A percentile compares a stretch with the other conserved stretches of the same genome.
Conservation (phyloP, 352 stramenopile genomes). For the Peronospora farinosa region DNA sequence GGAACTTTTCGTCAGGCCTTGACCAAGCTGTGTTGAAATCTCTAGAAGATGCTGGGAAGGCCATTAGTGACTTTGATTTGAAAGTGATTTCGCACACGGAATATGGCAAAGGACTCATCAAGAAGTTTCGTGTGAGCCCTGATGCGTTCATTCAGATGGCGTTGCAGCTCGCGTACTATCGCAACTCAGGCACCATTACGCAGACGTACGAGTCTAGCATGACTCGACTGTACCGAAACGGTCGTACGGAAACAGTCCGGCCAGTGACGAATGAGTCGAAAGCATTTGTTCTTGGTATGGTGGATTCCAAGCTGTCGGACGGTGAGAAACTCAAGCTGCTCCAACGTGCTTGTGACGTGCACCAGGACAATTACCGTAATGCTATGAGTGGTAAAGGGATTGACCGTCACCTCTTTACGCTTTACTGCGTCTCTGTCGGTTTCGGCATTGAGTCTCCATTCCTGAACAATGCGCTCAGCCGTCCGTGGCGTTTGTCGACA, state of each 20-base stretch:
- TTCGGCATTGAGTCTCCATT: conserved; percentile 86
- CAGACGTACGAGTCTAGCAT: conserved; percentile 97
- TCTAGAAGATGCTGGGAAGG: conserved; percentile 42
- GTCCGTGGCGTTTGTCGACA: conserved; percentile 84
- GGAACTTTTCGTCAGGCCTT: conserved; percentile 55
- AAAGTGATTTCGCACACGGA: conserved; percentile 83
- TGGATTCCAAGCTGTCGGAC: conserved; percentile 50
- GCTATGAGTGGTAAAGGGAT: conserved; percentile 90
- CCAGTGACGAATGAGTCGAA: conserved; percentile 87
- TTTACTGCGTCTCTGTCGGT: conserved; percentile 87
- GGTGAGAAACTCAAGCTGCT: conserved; percentile 83
- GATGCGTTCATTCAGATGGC: conserved; percentile 96
- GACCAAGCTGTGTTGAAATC: conserved; percentile 49
- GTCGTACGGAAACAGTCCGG: conserved; percentile 91
- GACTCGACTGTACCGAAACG: conserved; percentile 93
- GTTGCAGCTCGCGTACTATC: conserved; percentile 94
- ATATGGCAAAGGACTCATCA: conserved; percentile 87
- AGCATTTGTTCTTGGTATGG: conserved; percentile 88
- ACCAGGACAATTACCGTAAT: conserved; percentile 89
- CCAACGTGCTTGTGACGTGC: conserved; percentile 77
- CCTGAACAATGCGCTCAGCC: conserved; percentile 76
- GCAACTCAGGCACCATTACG: conserved; percentile 87
- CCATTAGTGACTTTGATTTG: conserved; percentile 86
- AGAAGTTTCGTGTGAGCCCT: conserved; percentile 90
- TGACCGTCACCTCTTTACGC: conserved; percentile 93